These are phyloP conservation scores for Sarcodon aspratus DNA, from an alignment of 768 basidiomycete genomes.

Conservation along the genomic window DNA sequence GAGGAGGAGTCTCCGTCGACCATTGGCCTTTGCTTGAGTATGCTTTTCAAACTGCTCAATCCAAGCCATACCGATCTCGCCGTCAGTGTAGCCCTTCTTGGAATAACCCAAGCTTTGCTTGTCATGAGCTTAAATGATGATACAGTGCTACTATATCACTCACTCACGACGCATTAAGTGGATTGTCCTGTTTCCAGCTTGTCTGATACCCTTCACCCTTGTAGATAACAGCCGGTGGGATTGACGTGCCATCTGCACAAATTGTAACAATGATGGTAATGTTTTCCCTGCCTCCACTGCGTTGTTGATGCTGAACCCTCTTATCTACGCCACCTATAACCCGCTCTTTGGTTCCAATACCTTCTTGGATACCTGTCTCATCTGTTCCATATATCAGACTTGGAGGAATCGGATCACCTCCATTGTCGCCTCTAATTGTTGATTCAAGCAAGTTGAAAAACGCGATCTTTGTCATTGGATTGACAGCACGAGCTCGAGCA, in stretches of 20 bases:
- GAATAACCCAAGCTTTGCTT: slow-evolving; percentile 10
- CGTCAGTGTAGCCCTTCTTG: slow-evolving; percentile 24
- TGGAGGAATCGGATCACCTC: slow-evolving; percentile 4
- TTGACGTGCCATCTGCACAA: slow-evolving; percentile 26
- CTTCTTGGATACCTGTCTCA: slow-evolving; percentile 21
- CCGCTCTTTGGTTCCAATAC: too few relatives aligned
- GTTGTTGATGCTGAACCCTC: slow-evolving; percentile 28
- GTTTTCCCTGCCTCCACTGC: slow-evolving; percentile 21
- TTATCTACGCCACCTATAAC: slow-evolving; percentile 7
- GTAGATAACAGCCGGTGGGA: slow-evolving; percentile 27
- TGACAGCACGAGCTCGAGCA: slow-evolving; percentile 23
- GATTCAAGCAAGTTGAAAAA: slow-evolving; percentile 23
- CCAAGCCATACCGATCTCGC: slow-evolving; percentile 24
- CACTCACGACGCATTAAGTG: slow-evolving; percentile 25
- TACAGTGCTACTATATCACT: slow-evolving; percentile 1
- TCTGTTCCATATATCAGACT: slow-evolving; percentile 24
- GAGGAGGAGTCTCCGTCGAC: slow-evolving; percentile 20
- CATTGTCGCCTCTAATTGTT: slow-evolving; percentile 10
- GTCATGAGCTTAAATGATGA: slow-evolving; percentile 1
- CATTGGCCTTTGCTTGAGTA: slow-evolving; percentile 23
- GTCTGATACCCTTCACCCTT: slow-evolving; percentile 24
- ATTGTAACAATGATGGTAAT: slow-evolving; percentile 31
- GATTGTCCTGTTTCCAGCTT: slow-evolving; percentile 29
- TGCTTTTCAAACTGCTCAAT: slow-evolving; percentile 28
- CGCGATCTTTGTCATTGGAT: slow-evolving; percentile 20